A percentile compares a stretch with the other conserved stretches of the same genome.
These are phyloP conservation scores for Penicillium atrosanguineum DNA, from an alignment of 495 filamentous ascomycete genomes.

Conservation along the genomic window DNA sequence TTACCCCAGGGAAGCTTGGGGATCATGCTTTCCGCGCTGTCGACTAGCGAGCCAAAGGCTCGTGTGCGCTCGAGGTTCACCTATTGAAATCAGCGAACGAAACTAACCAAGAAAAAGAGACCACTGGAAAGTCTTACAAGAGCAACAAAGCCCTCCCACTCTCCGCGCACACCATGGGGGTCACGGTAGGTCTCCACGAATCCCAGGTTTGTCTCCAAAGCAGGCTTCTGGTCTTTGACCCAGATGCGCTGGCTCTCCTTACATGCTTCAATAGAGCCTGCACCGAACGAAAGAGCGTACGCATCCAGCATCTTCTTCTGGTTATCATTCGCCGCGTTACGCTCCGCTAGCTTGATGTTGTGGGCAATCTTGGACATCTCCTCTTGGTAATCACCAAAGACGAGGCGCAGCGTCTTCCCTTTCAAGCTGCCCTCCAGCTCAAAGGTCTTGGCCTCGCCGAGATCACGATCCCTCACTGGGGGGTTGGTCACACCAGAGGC, in stretches of 20 bases:
- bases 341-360: constrained; percentile 66
- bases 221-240: constrained; percentile 88
- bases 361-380: constrained; percentile 79
- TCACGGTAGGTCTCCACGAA: constrained; percentile 98
- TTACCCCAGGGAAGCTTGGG: constrained; percentile 82
- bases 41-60: constrained; percentile 85
- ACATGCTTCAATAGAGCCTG: constrained; percentile 82
- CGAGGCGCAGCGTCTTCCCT: constrained; percentile 69
- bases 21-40: constrained; percentile 76
- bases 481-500: constrained; percentile 66
- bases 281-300: constrained; percentile 80
- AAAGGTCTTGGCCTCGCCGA: constrained; percentile 64
- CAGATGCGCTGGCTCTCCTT: constrained; percentile 88
- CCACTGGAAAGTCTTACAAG: constrained; percentile 44
- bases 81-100: constrained; percentile 33
- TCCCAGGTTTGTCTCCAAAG: constrained; percentile 86
- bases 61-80: constrained; percentile 83
- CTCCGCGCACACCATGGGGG: constrained; percentile 86
- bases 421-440: constrained; percentile 59
- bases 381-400: constrained; percentile 79
- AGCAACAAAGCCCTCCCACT: constrained; percentile 94
- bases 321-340: constrained; percentile 79
- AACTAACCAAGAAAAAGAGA: not conserved
- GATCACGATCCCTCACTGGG: constrained; percentile 62
- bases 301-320: constrained; percentile 79